These are phyloP conservation scores for Sporothrix schenckii DNA, from an alignment of 2,329 filamentous ascomycete species.

Conservation along the genomic window DNA sequence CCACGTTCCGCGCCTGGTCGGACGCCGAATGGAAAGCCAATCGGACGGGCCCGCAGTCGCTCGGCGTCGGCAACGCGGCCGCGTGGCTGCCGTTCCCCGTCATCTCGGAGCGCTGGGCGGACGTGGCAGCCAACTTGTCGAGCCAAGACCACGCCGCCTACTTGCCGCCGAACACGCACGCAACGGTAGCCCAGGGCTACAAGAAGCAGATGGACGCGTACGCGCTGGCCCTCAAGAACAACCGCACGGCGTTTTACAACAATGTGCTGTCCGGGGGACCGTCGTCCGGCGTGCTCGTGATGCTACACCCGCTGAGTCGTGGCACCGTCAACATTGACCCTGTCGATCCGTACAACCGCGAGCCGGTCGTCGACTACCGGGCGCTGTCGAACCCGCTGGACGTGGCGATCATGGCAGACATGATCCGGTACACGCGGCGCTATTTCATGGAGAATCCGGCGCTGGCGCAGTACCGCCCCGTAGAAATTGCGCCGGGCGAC, in stretches of 20 bases:
- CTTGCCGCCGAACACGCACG: conserved; percentile 43
- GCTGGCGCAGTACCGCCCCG: conserved; percentile 43
- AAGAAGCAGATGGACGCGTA: conserved; percentile 43
- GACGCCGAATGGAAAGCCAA: conserved; percentile 38
- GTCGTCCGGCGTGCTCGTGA: conserved; percentile 40
- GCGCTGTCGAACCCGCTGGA: conserved; percentile 55
- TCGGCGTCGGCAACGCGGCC: conserved; percentile 41
- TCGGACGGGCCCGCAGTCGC: conserved; percentile 41
- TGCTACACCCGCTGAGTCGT: conserved; percentile 47
- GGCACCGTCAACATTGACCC: conserved; percentile 47
- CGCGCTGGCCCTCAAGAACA: conserved; percentile 39
- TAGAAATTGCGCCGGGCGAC: conserved; percentile 45
- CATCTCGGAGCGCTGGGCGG: conserved; percentile 39
- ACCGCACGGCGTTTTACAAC: conserved; percentile 43
- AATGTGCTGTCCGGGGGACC: conserved; percentile 41
- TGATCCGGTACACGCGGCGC: conserved; percentile 46
- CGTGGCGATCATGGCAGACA: conserved; percentile 49
- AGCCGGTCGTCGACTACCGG: conserved; percentile 47
- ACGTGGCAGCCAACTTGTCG: conserved; percentile 39
- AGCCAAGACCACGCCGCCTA: conserved; percentile 43
- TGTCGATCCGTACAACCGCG: conserved; percentile 44
- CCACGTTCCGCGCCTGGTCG: conserved; percentile 39
- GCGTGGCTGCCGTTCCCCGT: conserved; percentile 44
- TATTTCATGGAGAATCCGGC: conserved; percentile 40
- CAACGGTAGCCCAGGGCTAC: conserved; percentile 47